Base-by-base conservation (phyloP, 1,284 basidiomycete genomes). In the Dichomitus squalens region DNA sequence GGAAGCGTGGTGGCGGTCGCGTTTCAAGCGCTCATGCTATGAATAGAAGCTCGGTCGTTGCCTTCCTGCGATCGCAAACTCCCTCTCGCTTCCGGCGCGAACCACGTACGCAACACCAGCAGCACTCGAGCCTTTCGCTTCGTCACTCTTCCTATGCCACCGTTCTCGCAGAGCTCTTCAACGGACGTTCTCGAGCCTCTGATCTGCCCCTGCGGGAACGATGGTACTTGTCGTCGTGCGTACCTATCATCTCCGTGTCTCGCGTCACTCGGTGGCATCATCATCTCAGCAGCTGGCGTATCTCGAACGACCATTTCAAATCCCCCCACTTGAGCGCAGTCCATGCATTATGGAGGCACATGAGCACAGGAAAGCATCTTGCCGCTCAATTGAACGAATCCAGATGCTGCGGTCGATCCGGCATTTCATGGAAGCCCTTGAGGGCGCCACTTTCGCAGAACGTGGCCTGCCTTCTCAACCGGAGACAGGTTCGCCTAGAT, bases 1-100 rank as follows among this genome's bases (percentile, higher is more conserved):
- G 18, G 29, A 39, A 21, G 34, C 33, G 34, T 49, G 25, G 43
- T 54, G 57, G 49, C 53, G 49, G 49, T 55, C 49, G 11, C 38
- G 1, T 9, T 11, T 7, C 21, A 21, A n/a, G 57, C 52, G 52
- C 49, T n/a, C 40, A 1, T 31, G 21, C 23, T 14, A 51, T 35
- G 38, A 33, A 49, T 54, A 51, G 52, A 41, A 34, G 38, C 40
- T 33, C 33, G 23, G 20, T 36, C 2, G 21, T 23, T 25, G 4
- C 48, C 48, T 4, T 34, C 12, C 7, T 3, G 33, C 31, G n/a
- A n/a, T n/a, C 31, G 21, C 46, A 21, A 48, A 21, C n/a, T n/a
- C n/a, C n/a, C 23, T 18, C 49, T 46, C 41, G 33, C 43, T 53
- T 38, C 52, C 52, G 52, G 9, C 23, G 29, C n/a, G n/a, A n/a